phyloP scores from a whole-genome alignment of 2,329 filamentous ascomycete species.

The Fusarium sp. region DNA sequence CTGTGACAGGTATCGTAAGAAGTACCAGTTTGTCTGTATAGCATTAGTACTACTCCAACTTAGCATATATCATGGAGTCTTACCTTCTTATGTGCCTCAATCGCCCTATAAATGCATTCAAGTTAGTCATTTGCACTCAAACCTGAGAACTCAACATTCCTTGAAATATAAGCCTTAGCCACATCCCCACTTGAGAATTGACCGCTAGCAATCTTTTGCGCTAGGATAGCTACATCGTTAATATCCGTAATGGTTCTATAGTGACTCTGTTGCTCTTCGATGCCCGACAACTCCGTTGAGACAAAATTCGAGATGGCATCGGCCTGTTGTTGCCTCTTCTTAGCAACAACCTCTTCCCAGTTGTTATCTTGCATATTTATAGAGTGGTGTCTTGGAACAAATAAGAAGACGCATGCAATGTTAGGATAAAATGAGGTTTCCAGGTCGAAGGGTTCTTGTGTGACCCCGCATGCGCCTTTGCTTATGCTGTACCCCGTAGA shows the following conservation, averaged over 20 bases:
- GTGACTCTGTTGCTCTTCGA: neutral
- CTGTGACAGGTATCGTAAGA: accelerated
- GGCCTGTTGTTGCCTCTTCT: constrained; percentile 17
- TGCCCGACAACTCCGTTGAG: neutral
- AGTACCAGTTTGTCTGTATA: constrained; percentile 30
- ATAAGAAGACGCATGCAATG: too few relatives aligned
- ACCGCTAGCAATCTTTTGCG: neutral
- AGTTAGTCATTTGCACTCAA: neutral
- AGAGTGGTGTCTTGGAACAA: neutral
- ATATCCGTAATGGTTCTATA: constrained; percentile 4
- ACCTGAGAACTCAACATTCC: neutral
- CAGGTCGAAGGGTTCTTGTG: neutral
- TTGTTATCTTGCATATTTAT: neutral
- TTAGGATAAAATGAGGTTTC: neutral
- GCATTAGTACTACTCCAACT: neutral
- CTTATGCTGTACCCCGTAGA: constrained; percentile 7
- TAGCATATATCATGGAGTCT: accelerated
- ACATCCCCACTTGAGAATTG: constrained; percentile 11
- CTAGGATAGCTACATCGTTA: constrained; percentile 1
- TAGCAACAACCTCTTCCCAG: constrained; percentile 13
- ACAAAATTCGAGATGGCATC: constrained; percentile 11
- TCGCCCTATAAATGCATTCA: neutral
- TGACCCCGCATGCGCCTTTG: constrained; percentile 15
- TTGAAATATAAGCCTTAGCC: constrained; percentile 15
- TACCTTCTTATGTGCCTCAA: constrained; percentile 27